These are phyloP conservation scores for Bacidia rubella DNA, from an alignment of 495 filamentous ascomycete species.

Conservation along the genomic window DNA sequence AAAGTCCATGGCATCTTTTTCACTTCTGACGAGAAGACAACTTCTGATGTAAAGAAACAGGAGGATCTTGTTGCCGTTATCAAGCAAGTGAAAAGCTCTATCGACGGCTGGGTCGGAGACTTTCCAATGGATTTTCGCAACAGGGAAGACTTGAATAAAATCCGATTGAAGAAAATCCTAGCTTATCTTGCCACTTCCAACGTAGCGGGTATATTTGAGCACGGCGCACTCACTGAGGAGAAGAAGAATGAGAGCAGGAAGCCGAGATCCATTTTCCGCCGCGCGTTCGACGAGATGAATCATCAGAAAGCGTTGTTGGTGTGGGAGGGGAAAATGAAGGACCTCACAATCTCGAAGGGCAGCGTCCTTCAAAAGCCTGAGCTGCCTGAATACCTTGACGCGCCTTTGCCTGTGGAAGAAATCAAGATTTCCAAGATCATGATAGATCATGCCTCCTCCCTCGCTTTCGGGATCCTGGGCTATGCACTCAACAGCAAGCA, in stretches of 20 bases:
- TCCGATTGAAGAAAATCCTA: constrained; percentile 50
- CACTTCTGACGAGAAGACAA: constrained; percentile 3
- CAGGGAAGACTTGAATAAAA: background rate
- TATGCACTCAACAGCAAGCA: constrained; percentile 32
- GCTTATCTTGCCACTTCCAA: constrained; percentile 37
- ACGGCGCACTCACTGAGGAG: constrained; percentile 32
- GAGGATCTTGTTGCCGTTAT: background rate
- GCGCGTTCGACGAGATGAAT: constrained; percentile 8
- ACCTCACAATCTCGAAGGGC: too few relatives aligned
- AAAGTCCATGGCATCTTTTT: constrained; percentile 55
- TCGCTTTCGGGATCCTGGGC: constrained; percentile 34
- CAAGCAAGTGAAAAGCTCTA: background rate
- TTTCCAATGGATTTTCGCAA: background rate
- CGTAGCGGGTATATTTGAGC: constrained; percentile 42
- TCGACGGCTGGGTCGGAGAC: background rate
- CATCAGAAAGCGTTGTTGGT: too few relatives aligned
- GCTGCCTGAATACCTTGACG: background rate
- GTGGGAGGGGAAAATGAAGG: too few relatives aligned
- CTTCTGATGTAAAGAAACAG: background rate
- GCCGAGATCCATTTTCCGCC: constrained; percentile 9
- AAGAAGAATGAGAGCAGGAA: background rate
- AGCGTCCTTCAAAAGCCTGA: too few relatives aligned
- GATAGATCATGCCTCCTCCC: constrained; percentile 25
- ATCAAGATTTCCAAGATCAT: background rate
- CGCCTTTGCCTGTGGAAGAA: background rate